Percentiles rank a stretch among this genome's conserved stretches.
Evolutionary conservation across 164 flowering plant genomes (phyloP).

Genomic region (Warburgia ugandensis): DNA sequence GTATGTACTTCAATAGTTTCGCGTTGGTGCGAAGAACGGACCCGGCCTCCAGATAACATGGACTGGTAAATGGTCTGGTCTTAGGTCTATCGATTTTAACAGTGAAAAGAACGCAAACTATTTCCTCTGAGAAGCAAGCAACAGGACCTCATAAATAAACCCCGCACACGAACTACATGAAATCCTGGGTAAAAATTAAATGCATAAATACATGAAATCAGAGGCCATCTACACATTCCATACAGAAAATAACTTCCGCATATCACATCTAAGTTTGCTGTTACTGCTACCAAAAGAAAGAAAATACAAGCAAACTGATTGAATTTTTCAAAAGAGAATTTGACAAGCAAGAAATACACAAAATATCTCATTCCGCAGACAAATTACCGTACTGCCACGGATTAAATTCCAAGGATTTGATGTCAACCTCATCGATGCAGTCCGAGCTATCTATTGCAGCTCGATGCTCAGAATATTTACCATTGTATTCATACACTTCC

Average conservation of each 20-base stretch:
- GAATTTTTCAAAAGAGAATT: background rate
- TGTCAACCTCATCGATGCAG: slow-evolving; percentile 25
- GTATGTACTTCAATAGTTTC: no score
- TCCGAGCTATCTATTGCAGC: slow-evolving; percentile 42
- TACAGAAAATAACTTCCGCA: slow-evolving; percentile 17
- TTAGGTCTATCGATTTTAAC: no score
- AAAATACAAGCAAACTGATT: slow-evolving; percentile 1
- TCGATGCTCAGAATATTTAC: slow-evolving; percentile 60
- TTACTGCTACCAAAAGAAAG: slow-evolving; percentile 4
- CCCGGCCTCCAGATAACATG: no score
- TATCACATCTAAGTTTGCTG: slow-evolving; percentile 10
- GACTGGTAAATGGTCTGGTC: no score
- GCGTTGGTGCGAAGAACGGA: no score
- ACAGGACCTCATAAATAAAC: no score
- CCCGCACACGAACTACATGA: no score
- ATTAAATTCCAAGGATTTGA: slow-evolving; percentile 51
- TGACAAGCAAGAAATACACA: background rate
- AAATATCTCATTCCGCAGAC: slow-evolving; percentile 20
- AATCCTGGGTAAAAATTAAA: no score
- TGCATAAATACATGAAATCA: no score
- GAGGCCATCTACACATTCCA: slow-evolving; percentile 8
- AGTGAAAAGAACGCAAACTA: no score
- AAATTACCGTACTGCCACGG: slow-evolving; percentile 71
- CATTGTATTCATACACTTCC: slow-evolving; percentile 69
- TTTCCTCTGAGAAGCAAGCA: no score